Conservation (phyloP, 2,329 filamentous ascomycete species). For the Fusarium lateritium region DNA sequence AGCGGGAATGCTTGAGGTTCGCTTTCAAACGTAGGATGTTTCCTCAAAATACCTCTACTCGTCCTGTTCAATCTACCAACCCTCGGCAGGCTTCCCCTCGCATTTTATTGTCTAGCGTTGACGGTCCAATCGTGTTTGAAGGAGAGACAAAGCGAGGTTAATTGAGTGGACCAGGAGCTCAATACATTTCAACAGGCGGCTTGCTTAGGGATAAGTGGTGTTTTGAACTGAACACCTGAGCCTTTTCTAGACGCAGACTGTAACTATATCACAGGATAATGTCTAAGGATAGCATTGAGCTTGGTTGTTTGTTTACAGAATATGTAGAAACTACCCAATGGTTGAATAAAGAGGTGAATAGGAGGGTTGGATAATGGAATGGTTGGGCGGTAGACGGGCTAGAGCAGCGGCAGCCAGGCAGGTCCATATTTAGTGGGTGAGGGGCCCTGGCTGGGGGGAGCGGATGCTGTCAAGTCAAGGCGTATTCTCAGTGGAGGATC, state of each 20-base stretch:
- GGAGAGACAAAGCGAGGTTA: constrained; percentile 33
- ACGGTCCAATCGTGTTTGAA: constrained; percentile 32
- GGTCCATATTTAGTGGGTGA: constrained; percentile 31
- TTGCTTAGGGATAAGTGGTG: constrained; percentile 8
- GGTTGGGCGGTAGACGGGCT: constrained; percentile 31
- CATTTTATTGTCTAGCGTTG: constrained; percentile 2
- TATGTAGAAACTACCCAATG: constrained; percentile 21
- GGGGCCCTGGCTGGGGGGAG: constrained; percentile 19
- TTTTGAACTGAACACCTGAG: constrained; percentile 18
- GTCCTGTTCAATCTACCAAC: background rate
- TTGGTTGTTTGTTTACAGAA: constrained; percentile 16
- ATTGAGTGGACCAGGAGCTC: constrained; percentile 27
- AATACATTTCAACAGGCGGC: constrained; percentile 28
- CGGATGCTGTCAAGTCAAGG: constrained; percentile 41
- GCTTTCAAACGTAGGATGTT: constrained; percentile 26
- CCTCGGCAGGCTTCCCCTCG: background rate
- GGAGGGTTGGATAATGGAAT: constrained; percentile 24
- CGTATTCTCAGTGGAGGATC: constrained; percentile 38
- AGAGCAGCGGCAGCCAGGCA: constrained; percentile 30
- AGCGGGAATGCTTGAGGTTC: constrained; percentile 20
- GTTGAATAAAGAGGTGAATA: constrained; percentile 6
- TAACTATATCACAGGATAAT: background rate
- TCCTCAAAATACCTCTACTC: constrained; percentile 22
- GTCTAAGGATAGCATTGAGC: background rate
- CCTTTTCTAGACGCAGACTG: constrained; percentile 23